Evolutionary conservation across 1,284 basidiomycete genomes (phyloP).

Genomic region (Apiotrichum montevideense): DNA sequence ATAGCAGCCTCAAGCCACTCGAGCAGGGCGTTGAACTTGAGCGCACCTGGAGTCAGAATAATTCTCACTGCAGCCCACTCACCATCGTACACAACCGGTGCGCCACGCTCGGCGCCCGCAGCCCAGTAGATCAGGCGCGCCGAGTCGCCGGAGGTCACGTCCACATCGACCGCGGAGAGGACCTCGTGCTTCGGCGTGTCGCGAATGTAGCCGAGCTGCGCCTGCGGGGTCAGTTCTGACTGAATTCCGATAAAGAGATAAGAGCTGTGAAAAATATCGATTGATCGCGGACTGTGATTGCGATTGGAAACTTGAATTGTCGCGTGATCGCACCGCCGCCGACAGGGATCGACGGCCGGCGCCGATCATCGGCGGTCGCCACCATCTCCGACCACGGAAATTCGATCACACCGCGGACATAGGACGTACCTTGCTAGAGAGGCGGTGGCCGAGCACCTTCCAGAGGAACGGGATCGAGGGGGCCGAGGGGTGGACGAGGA

Average conservation of each 20-base stretch:
- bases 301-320: too few relatives aligned
- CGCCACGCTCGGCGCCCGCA: conserved; percentile 15
- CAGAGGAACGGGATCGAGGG: conserved; percentile 76
- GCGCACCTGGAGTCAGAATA: conserved; percentile 21
- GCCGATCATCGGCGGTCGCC: too few relatives aligned
- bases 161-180: conserved; percentile 23
- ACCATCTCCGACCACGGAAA: too few relatives aligned
- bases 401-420: too few relatives aligned
- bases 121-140: conserved; percentile 37
- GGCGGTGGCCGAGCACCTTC: conserved; percentile 74
- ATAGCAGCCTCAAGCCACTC: conserved; percentile 32
- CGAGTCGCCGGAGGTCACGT: conserved; percentile 28
- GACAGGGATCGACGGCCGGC: too few relatives aligned
- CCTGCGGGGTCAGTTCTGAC: conserved; percentile 26
- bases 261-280: too few relatives aligned
- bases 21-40: conserved; percentile 46
- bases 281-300: too few relatives aligned
- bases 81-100: conserved; percentile 39
- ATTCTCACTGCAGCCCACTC: not conserved
- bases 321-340: too few relatives aligned
- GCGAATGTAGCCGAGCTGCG: conserved; percentile 62
- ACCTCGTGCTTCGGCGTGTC: conserved; percentile 56
- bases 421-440: conserved; percentile 51
- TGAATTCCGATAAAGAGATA: too few relatives aligned
- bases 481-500: conserved; percentile 64